A percentile compares a stretch with the other conserved stretches of the same genome.
Conservation (phyloP, 2,329 filamentous ascomycete species). For the Colletotrichum navitas region DNA sequence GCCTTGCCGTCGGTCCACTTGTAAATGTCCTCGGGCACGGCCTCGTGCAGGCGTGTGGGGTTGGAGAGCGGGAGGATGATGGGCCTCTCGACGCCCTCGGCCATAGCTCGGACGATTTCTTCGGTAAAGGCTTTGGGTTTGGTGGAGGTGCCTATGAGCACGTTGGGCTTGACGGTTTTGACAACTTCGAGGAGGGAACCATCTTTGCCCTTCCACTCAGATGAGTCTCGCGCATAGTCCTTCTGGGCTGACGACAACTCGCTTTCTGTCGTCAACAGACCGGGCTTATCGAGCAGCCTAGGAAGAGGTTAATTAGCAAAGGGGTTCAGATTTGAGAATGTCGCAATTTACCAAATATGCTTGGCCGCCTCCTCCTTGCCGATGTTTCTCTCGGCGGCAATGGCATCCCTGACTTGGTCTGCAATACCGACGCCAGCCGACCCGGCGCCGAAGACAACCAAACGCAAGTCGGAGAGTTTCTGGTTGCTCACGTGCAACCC, state of each 20-base stretch:
- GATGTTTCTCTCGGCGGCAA: conserved; percentile 75
- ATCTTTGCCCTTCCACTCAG: conserved; percentile 71
- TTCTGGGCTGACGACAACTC: conserved; percentile 77
- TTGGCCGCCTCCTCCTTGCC: conserved; percentile 79
- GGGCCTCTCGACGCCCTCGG: conserved; percentile 77
- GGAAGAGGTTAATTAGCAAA: not conserved
- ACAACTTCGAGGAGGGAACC: conserved; percentile 75
- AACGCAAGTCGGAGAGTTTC: conserved; percentile 75
- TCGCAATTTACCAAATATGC: conserved; percentile 76
- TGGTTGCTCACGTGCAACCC: conserved; percentile 77
- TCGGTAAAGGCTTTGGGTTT: conserved; percentile 81
- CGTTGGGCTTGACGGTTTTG: conserved; percentile 79
- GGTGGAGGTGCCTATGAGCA: conserved; percentile 87
- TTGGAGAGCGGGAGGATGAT: conserved; percentile 87
- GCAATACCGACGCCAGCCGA: conserved; percentile 89
- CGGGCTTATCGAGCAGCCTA: conserved; percentile 86
- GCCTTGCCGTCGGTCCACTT: conserved; percentile 83
- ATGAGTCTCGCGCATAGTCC: conserved; percentile 72
- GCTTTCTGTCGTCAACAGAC: conserved; percentile 75
- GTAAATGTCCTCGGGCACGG: conserved; percentile 80
- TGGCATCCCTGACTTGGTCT: conserved; percentile 85
- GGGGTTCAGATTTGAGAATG: accelerated
- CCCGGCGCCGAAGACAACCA: conserved; percentile 84
- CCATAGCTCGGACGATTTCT: conserved; percentile 81
- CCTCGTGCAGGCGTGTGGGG: conserved; percentile 86